phyloP scores from a whole-genome alignment of 2,329 filamentous ascomycete species.

The Fusarium humuli region DNA sequence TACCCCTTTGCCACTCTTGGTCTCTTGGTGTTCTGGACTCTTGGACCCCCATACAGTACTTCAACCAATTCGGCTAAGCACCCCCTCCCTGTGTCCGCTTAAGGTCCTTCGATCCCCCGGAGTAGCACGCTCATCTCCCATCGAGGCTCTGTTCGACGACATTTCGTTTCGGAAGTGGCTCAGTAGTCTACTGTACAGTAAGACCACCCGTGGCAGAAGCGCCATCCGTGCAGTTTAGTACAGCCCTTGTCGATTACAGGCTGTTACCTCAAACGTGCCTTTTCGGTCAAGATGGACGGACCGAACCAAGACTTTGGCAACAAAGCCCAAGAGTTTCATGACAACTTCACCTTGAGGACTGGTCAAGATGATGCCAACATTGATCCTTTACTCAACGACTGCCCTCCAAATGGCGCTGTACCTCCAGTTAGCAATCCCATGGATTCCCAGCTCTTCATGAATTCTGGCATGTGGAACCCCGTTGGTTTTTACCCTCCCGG shows the following conservation, averaged over 20 bases:
- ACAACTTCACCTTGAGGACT: neutral
- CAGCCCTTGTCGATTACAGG: neutral
- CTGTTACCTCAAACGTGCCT: neutral
- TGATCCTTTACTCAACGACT: slow-evolving; percentile 32
- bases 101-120: neutral
- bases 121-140: slow-evolving; percentile 2
- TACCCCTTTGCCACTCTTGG: neutral
- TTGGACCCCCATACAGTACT: neutral
- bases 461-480: slow-evolving; percentile 21
- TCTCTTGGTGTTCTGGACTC: slow-evolving; percentile 14
- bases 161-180: neutral
- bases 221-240: neutral
- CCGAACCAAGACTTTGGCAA: neutral
- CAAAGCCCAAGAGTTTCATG: neutral
- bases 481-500: neutral
- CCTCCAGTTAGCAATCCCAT: neutral
- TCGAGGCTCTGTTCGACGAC: neutral
- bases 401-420: neutral
- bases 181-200: neutral
- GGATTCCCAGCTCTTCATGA: slow-evolving; percentile 6
- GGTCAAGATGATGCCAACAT: slow-evolving; percentile 21
- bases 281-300: slow-evolving; percentile 23
- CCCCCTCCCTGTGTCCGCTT: slow-evolving; percentile 7
- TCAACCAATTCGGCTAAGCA: slow-evolving; percentile 8
- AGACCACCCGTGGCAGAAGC: neutral